These are phyloP conservation scores for Vitis rupestris DNA, from an alignment of 164 flowering plant species.

Conservation along the genomic window DNA sequence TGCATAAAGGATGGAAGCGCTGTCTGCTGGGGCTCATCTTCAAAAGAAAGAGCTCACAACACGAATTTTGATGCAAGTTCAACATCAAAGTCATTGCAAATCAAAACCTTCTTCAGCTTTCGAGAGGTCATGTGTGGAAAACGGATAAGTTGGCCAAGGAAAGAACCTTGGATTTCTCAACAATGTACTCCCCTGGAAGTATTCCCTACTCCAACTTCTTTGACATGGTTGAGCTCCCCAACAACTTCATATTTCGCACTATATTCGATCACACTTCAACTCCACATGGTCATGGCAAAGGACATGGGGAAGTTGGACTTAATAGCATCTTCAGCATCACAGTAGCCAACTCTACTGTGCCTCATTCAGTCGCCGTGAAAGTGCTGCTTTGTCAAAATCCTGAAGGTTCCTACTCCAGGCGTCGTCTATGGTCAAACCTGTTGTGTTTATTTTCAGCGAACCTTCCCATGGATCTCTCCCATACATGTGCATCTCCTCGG, in stretches of 20 bases:
- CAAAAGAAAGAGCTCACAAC: too few species aligned
- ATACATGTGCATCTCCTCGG: slow-evolving; percentile 43
- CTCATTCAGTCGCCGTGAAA: slow-evolving; percentile 81
- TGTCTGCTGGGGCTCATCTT: too few species aligned
- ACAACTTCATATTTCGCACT: slow-evolving; percentile 87
- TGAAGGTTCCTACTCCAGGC: slow-evolving; percentile 82
- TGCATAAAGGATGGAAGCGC: too few species aligned
- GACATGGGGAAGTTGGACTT: slow-evolving; percentile 84
- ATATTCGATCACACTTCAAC: slow-evolving; percentile 97
- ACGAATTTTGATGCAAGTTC: too few species aligned
- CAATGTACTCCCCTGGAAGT: too few species aligned
- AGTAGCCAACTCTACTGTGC: slow-evolving; percentile 95
- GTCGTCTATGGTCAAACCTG: slow-evolving; percentile 93
- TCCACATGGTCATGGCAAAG: slow-evolving; percentile 88
- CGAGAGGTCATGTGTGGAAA: too few species aligned
- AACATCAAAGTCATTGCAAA: too few species aligned
- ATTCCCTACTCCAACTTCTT: slow-evolving; percentile 86
- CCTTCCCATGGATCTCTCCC: slow-evolving; percentile 98
- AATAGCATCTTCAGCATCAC: slow-evolving; percentile 95
- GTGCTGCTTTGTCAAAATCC: slow-evolving; percentile 84
- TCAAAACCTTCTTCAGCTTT: too few species aligned
- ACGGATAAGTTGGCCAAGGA: too few species aligned
- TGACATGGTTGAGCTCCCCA: slow-evolving; percentile 85
- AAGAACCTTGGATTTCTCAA: too few species aligned
- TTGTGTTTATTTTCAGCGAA: slow-evolving; percentile 74